Percentiles rank a stretch among this genome's conserved stretches.
Evolutionary conservation across 1,284 basidiomycete species (phyloP).

Genomic region (Ceratobasidium sp.): DNA sequence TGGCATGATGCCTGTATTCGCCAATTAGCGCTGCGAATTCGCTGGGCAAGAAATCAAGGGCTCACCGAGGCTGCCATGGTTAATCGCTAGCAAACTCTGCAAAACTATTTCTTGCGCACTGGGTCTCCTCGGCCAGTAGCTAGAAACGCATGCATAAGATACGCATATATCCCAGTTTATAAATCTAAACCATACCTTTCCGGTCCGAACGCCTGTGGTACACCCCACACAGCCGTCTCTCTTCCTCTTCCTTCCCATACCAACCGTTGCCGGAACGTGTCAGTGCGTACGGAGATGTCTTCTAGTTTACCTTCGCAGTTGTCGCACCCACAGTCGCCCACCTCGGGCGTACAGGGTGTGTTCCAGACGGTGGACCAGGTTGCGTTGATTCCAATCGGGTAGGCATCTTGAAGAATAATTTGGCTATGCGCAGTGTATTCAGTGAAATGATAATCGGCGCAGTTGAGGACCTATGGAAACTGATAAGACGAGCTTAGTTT

Average conservation of each 20-base stretch:
- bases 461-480: conserved; percentile 66
- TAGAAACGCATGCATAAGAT: conserved; percentile 48
- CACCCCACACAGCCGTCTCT: conserved; percentile 74
- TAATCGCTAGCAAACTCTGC: conserved; percentile 70
- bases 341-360: conserved; percentile 64
- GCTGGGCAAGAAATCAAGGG: background rate
- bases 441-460: conserved; percentile 72
- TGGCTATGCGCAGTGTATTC: conserved; percentile 69
- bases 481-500: background rate
- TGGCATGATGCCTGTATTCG: conserved; percentile 65
- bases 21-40: background rate
- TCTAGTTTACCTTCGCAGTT: conserved; percentile 64
- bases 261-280: conserved; percentile 66
- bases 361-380: conserved; percentile 67
- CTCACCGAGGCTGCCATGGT: conserved; percentile 71
- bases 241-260: conserved; percentile 70
- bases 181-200: conserved; percentile 59
- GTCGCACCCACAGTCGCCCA: conserved; percentile 74
- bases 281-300: conserved; percentile 72
- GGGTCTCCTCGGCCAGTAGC: conserved; percentile 73
- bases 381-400: conserved; percentile 73
- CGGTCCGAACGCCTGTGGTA: conserved; percentile 78
- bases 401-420: conserved; percentile 67
- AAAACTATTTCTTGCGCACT: conserved; percentile 75
- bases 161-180: background rate